Percentiles rank a stretch among this genome's conserved stretches.
Evolutionary conservation across 768 basidiomycete genomes (phyloP).

Genomic region (Mycena maculata): DNA sequence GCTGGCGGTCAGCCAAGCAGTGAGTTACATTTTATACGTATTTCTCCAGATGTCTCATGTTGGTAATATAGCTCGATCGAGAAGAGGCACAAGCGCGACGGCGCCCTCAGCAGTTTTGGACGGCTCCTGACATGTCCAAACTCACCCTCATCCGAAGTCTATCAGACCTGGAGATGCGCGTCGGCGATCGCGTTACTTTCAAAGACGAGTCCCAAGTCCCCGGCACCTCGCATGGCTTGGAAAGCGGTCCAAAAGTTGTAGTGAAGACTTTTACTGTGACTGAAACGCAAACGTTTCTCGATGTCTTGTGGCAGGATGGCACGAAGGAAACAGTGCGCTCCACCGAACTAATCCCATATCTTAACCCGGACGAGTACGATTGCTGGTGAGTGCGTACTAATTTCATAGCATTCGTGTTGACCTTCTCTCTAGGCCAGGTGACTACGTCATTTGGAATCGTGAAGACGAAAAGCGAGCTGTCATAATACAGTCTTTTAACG

Average conservation of each 20-base stretch:
- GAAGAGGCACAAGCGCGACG: conserved; percentile 63
- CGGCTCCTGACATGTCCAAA: conserved; percentile 68
- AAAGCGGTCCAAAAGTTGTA: conserved; percentile 54
- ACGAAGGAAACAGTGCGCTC: conserved; percentile 69
- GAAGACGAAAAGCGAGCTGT: conserved; percentile 76
- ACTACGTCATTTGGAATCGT: conserved; percentile 86
- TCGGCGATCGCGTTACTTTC: conserved; percentile 78
- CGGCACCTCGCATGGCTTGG: conserved; percentile 70
- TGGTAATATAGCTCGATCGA: conserved; percentile 65
- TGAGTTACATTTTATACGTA: conserved; percentile 47
- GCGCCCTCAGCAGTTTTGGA: conserved; percentile 84
- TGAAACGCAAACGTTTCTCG: conserved; percentile 75
- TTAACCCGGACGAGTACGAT: conserved; percentile 92
- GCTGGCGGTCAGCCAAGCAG: conserved; percentile 90
- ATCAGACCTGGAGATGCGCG: conserved; percentile 72
- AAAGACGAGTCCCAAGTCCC: conserved; percentile 62
- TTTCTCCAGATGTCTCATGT: conserved; percentile 16
- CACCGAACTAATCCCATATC: conserved; percentile 79
- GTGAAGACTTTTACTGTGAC: conserved; percentile 72
- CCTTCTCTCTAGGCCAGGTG: conserved; percentile 77
- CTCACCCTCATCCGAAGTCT: conserved; percentile 72
- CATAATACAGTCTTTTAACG: conserved; percentile 83
- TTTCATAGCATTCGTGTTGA: conserved; percentile 1
- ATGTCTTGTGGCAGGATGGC: conserved; percentile 92
- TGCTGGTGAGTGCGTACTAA: conserved; percentile 70